Evolutionary conservation across 2,329 filamentous ascomycete genomes (phyloP), one percentile per base, ranked within the genome.

Genomic region (Pyricularia pennisetigena): DNA sequence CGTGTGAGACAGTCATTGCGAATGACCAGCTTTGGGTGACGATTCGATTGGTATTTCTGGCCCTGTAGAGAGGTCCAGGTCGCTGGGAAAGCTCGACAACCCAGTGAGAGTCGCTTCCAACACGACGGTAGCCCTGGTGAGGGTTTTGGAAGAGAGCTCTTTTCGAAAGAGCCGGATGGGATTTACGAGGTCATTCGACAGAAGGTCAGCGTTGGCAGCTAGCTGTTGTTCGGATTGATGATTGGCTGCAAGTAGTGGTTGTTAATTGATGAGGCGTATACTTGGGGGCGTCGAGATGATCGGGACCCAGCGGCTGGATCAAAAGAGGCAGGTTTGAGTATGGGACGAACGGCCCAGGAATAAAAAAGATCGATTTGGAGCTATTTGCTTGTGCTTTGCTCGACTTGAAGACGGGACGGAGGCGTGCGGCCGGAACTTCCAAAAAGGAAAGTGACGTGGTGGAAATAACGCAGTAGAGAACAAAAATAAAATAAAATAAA

Each of bases 1-100:
- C 92, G 78, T 89, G 88, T 76, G 87, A 85, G 79, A 92, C 87
- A 64, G 91, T 92, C 92, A 96, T 96, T 73, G 75, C 88, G 63
- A 35, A 49, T 66, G 29, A 65, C 63, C n/a, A 23, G 30, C 24
- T 2, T 41, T 3, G 32, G 63, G 16, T 16, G 29, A 65, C 30
- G 30, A 29, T 65, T 35, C n/a, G 30, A n/a, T 32, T 57, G 41
- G 16, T n/a, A 8, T 65, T 30, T 64, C 24, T 41, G 30, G 35
- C 63, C 67, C 62, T 35, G 57, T 20, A 49, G 12, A 68, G 24
- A 68, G 69, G 63, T 64, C 28, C 64, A 64, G 30, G 64, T 66
- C 68, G 54, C 62, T 68, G 54, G 14, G 59, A 32, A 64, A 65
- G 63, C 29, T 67, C 9, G 26, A 24, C 35, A 67, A 32, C 41